phyloP scores from a whole-genome alignment of 371 early-diverging fungal genomes.

The Sporodiniella umbellata region DNA sequence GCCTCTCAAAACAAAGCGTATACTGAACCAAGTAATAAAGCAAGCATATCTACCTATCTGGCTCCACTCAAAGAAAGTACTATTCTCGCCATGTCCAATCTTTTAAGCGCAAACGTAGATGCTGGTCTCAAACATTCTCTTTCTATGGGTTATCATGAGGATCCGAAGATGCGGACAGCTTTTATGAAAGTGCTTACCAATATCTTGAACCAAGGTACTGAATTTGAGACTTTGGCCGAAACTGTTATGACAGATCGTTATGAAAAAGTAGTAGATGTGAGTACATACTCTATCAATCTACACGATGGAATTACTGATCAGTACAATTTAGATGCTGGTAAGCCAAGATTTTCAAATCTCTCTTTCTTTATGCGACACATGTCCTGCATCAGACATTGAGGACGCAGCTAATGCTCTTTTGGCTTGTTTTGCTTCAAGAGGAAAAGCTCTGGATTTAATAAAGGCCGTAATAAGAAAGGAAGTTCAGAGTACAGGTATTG shows the following conservation, averaged over 20 bases:
- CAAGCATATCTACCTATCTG: conserved; percentile 22
- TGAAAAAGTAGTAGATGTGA: conserved; percentile 70
- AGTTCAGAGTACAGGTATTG: conserved; percentile 74
- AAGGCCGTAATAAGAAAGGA: conserved; percentile 83
- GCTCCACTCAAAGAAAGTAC: conserved; percentile 79
- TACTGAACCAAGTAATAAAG: conserved; percentile 4
- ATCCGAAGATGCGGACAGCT: conserved; percentile 79
- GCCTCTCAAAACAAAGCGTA: too few species aligned
- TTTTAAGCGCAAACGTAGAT: conserved; percentile 89
- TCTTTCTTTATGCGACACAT: conserved; percentile 82
- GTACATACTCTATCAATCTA: conserved; percentile 10
- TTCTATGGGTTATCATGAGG: conserved; percentile 91
- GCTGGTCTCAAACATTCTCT: conserved; percentile 87
- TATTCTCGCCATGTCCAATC: conserved; percentile 84
- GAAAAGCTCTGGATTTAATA: conserved; percentile 67
- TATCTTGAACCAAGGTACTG: conserved; percentile 83
- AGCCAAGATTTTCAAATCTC: conserved; percentile 71
- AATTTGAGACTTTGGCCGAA: conserved; percentile 81
- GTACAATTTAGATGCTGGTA: conserved; percentile 60
- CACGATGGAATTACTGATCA: too few species aligned
- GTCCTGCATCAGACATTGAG: conserved; percentile 84
- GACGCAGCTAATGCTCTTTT: conserved; percentile 79
- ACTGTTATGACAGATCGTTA: conserved; percentile 73
- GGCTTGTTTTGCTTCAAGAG: conserved; percentile 76
- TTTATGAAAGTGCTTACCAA: conserved; percentile 93